These are phyloP conservation scores for Francoa sonchifolia DNA, from an alignment of 441 rosid species.

Conservation along the genomic window DNA sequence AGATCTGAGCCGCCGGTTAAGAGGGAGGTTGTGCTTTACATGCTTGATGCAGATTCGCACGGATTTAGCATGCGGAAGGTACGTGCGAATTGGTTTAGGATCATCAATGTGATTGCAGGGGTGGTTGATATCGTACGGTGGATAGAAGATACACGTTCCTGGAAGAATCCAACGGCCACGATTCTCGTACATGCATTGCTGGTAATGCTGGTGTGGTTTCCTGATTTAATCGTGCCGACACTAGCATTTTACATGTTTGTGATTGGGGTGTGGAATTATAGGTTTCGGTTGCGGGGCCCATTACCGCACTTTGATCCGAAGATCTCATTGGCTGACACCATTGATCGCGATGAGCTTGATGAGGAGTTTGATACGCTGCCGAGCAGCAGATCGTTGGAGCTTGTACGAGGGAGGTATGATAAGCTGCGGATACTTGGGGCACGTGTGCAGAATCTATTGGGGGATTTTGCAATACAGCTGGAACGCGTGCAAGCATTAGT, in stretches of 20 bases:
- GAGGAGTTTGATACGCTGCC: conserved; percentile 53
- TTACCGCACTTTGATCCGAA: conserved; percentile 40
- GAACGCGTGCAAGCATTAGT: conserved; percentile 48
- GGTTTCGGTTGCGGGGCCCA: conserved; percentile 28
- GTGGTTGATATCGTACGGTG: conserved; percentile 32
- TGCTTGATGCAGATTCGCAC: conserved; percentile 47
- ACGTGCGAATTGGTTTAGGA: conserved; percentile 43
- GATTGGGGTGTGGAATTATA: conserved; percentile 46
- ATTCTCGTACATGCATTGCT: conserved; percentile 40
- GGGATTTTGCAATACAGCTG: conserved; percentile 42
- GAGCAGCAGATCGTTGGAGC: conserved; percentile 26
- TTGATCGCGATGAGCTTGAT: conserved; percentile 39
- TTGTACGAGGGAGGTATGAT: conserved; percentile 34
- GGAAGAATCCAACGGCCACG: conserved; percentile 51
- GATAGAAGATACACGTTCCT: conserved; percentile 44
- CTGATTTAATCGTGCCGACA: conserved; percentile 45
- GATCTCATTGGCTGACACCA: conserved; percentile 33
- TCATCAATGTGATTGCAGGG: conserved; percentile 37
- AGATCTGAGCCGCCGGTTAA: conserved; percentile 48
- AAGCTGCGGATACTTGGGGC: conserved; percentile 28
- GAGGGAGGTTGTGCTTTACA: conserved; percentile 38
- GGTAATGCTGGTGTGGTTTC: conserved; percentile 50
- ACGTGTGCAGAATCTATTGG: conserved; percentile 33
- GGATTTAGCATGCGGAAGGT: conserved; percentile 49
- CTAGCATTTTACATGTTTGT: conserved; percentile 37